Evolutionary conservation across 768 basidiomycete genomes (phyloP).

Genomic region (Podaxis sp.): DNA sequence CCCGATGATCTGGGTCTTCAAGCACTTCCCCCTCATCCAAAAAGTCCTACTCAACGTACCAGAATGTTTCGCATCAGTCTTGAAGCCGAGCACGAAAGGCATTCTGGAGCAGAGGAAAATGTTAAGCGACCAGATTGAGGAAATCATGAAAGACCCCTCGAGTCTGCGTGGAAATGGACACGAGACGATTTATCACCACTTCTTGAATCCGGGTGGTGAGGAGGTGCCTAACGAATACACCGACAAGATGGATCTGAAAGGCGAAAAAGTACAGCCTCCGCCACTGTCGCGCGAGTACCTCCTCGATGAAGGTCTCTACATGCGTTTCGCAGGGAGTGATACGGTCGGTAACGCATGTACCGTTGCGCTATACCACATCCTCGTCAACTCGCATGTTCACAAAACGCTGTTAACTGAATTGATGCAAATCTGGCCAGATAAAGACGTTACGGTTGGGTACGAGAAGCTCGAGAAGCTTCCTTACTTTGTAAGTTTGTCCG

Average conservation of each 20-base stretch:
- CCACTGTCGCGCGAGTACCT: constrained; percentile 34
- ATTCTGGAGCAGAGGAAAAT: constrained; percentile 33
- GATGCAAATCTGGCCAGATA: constrained; percentile 41
- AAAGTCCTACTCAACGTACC: constrained; percentile 31
- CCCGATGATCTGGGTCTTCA: constrained; percentile 38
- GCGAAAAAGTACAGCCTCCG: constrained; percentile 29
- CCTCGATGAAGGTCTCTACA: constrained; percentile 34
- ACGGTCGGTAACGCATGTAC: constrained; percentile 42
- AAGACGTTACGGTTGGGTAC: constrained; percentile 26
- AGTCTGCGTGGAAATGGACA: constrained; percentile 31
- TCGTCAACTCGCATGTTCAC: constrained; percentile 31
- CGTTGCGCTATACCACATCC: constrained; percentile 35
- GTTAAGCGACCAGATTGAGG: constrained; percentile 36
- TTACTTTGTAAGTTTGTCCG: constrained; percentile 36
- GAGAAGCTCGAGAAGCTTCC: constrained; percentile 45
- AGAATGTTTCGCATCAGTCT: constrained; percentile 31
- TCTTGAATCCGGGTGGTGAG: constrained; percentile 25
- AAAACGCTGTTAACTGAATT: constrained; percentile 32
- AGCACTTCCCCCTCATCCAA: constrained; percentile 35
- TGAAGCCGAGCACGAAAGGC: constrained; percentile 35
- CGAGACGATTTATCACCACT: constrained; percentile 38
- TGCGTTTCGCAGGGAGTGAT: constrained; percentile 44
- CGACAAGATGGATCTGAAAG: neutral
- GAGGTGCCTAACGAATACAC: neutral
- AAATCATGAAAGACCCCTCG: constrained; percentile 31